Evolutionary conservation across 805 yeast species (phyloP).

Genomic region (Candida andamanensis): DNA sequence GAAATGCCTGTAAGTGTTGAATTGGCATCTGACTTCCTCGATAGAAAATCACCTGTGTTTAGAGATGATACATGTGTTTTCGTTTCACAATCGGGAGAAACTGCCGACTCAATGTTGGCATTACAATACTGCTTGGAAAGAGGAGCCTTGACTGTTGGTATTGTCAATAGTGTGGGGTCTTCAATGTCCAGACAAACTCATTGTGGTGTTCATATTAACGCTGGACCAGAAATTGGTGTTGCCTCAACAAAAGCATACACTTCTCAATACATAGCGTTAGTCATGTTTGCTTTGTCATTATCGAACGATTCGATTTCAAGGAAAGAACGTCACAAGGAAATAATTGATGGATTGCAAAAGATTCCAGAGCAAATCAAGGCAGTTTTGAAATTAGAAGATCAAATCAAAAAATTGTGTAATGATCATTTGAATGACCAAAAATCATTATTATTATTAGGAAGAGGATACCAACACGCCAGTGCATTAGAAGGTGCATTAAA

Average conservation of each 20-base stretch:
- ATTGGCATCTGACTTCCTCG: slow-evolving; percentile 91
- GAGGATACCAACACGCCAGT: slow-evolving; percentile 96
- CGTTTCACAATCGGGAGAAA: slow-evolving; percentile 98
- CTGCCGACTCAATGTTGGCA: slow-evolving; percentile 95
- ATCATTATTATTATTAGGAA: slow-evolving; percentile 85
- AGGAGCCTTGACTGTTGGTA: slow-evolving; percentile 96
- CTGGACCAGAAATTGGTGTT: slow-evolving; percentile 99
- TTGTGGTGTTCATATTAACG: slow-evolving; percentile 99
- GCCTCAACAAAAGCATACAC: slow-evolving; percentile 99
- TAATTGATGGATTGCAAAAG: slow-evolving; percentile 75
- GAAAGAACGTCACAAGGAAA: slow-evolving; percentile 70
- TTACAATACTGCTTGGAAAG: slow-evolving; percentile 92
- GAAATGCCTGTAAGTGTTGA: slow-evolving; percentile 93
- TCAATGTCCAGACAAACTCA: slow-evolving; percentile 94
- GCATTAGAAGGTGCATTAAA: slow-evolving; percentile 98
- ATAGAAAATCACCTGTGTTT: slow-evolving; percentile 93
- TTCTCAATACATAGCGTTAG: slow-evolving; percentile 94
- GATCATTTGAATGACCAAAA: slow-evolving; percentile 71
- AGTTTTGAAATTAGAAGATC: slow-evolving; percentile 67
- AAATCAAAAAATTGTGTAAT: slow-evolving; percentile 72
- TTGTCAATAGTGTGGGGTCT: slow-evolving; percentile 96
- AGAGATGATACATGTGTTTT: slow-evolving; percentile 97
- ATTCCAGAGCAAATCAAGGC: slow-evolving; percentile 83
- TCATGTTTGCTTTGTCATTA: slow-evolving; percentile 92
- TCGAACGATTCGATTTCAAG: slow-evolving; percentile 86